Evolutionary conservation across 768 basidiomycete genomes (phyloP).

Genomic region (Phanerodontia chrysosporium): DNA sequence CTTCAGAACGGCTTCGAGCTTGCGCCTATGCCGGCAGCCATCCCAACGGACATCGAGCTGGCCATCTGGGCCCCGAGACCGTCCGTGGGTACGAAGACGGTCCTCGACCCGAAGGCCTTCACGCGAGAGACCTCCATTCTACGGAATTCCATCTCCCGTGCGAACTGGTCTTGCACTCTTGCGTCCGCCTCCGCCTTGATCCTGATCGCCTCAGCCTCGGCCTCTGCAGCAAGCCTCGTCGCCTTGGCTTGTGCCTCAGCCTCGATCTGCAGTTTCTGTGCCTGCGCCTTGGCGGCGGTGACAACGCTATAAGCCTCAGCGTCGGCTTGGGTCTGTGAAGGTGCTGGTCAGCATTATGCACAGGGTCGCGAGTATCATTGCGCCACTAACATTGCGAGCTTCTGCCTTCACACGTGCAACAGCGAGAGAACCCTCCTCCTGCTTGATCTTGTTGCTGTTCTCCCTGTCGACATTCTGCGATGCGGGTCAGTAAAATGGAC

Average conservation of each 20-base stretch:
- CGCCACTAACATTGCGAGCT: slow-evolving; percentile 40
- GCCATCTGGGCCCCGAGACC: slow-evolving; percentile 55
- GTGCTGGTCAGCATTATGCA: background rate
- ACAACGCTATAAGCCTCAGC: slow-evolving; percentile 72
- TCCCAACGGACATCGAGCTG: slow-evolving; percentile 58
- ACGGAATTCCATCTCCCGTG: slow-evolving; percentile 71
- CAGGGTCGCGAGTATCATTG: background rate
- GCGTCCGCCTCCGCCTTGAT: slow-evolving; percentile 63
- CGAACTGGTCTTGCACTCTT: slow-evolving; percentile 56
- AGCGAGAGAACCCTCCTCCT: slow-evolving; percentile 73
- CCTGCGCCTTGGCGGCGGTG: slow-evolving; percentile 70
- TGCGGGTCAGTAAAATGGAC: background rate
- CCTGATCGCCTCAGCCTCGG: slow-evolving; percentile 65
- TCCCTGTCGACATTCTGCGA: slow-evolving; percentile 77
- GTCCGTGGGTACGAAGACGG: slow-evolving; percentile 68
- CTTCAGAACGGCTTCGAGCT: background rate
- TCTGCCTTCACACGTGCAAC: slow-evolving; percentile 78
- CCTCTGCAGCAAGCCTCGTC: slow-evolving; percentile 68
- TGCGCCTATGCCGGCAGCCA: slow-evolving; percentile 58
- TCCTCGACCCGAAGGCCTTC: slow-evolving; percentile 61
- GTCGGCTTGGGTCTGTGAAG: slow-evolving; percentile 59
- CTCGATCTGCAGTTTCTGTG: slow-evolving; percentile 60
- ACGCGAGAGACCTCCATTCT: slow-evolving; percentile 62
- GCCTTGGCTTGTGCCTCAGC: slow-evolving; percentile 78
- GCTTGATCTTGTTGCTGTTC: slow-evolving; percentile 84